Percentiles rank a stretch among this genome's conserved stretches.
Conservation (phyloP, 2,329 filamentous ascomycete species). For the Decorospora gaudefroyi region DNA sequence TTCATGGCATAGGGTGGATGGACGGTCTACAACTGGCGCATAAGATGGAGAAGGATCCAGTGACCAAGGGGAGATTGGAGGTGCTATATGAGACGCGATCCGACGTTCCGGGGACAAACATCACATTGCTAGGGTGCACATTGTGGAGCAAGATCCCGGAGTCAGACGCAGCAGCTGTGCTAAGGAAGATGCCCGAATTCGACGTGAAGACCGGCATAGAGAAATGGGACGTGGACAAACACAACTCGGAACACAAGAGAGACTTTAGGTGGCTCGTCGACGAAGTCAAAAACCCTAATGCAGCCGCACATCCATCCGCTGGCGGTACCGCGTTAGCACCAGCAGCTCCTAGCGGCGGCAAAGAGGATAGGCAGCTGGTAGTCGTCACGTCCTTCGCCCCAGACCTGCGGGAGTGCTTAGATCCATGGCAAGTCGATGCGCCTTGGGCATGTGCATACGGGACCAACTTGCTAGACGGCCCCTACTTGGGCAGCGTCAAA, state of each 20-base stretch:
- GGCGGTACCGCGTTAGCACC: conserved; percentile 9
- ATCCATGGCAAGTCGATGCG: conserved; percentile 55
- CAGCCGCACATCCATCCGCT: conserved; percentile 14
- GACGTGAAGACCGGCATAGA: conserved; percentile 52
- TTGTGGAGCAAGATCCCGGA: conserved; percentile 60
- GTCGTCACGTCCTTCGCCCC: conserved; percentile 65
- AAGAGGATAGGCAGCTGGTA: conserved; percentile 45
- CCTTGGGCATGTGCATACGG: conserved; percentile 58
- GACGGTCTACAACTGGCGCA: conserved; percentile 34
- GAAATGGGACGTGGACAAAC: conserved; percentile 56
- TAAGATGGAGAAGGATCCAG: conserved; percentile 35
- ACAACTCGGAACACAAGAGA: conserved; percentile 55
- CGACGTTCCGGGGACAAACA: conserved; percentile 47
- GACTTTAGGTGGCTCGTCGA: conserved; percentile 58
- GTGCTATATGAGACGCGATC: conserved; percentile 53
- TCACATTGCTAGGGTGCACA: conserved; percentile 63
- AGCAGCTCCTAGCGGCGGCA: not conserved
- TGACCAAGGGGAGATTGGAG: conserved; percentile 45
- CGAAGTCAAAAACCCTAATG: conserved; percentile 40
- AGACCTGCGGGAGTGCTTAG: conserved; percentile 54
- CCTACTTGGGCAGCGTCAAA: conserved; percentile 33
- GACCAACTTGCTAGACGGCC: conserved; percentile 53
- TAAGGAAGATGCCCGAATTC: conserved; percentile 59
- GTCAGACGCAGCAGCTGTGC: conserved; percentile 48
- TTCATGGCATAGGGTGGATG: conserved; percentile 31